Evolutionary conservation across 768 basidiomycete species (phyloP).

Genomic region (Termitomyces sp.): DNA sequence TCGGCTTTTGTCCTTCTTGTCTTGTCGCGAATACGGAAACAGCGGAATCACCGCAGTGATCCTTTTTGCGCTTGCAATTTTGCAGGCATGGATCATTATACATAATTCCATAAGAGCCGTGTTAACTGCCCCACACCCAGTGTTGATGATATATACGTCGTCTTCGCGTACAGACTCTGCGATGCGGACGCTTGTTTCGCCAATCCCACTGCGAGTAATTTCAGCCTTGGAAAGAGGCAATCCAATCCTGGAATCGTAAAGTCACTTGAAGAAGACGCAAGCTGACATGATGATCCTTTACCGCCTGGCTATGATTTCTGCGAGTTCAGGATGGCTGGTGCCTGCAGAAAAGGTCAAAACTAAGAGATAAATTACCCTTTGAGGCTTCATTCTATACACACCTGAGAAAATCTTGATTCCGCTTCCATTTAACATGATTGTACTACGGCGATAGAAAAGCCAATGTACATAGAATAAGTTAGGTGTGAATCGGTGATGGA

Average conservation of each 20-base stretch:
- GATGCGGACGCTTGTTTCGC: constrained; percentile 90
- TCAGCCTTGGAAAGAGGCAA: constrained; percentile 83
- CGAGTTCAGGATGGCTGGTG: constrained; percentile 93
- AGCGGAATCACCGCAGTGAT: constrained; percentile 98
- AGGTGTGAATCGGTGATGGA: neutral
- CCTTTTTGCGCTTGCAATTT: constrained; percentile 96
- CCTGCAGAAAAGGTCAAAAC: constrained; percentile 38
- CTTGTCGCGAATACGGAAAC: constrained; percentile 95
- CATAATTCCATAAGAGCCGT: constrained; percentile 96
- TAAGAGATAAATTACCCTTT: neutral
- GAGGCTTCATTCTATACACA: constrained; percentile 15
- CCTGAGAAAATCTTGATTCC: constrained; percentile 57
- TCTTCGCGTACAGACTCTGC: constrained; percentile 95
- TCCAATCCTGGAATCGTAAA: constrained; percentile 61
- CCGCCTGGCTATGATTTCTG: constrained; percentile 91
- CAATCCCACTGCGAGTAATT: constrained; percentile 82
- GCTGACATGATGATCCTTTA: constrained; percentile 30
- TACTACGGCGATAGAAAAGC: neutral
- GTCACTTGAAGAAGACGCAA: constrained; percentile 13
- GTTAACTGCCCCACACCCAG: constrained; percentile 81
- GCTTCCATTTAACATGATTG: constrained; percentile 45
- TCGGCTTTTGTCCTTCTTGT: constrained; percentile 99
- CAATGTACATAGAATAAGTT: constrained; percentile 2
- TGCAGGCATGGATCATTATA: constrained; percentile 99
- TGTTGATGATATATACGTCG: constrained; percentile 98